Evolutionary conservation across 345 rosid species (phyloP).

Genomic region (Punica granatum): DNA sequence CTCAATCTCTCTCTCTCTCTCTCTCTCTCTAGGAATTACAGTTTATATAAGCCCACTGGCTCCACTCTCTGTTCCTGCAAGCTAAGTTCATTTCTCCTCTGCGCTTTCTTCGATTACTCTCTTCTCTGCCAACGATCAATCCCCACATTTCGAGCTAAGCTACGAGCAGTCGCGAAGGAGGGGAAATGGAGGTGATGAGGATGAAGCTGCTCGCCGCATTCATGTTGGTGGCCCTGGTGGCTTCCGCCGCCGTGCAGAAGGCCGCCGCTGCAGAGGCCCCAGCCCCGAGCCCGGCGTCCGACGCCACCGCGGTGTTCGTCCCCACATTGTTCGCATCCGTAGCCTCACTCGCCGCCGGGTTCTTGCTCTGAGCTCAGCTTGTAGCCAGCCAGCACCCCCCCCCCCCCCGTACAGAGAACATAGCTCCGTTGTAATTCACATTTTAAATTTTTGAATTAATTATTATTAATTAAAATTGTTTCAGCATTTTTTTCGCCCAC

Average conservation of each 20-base stretch:
- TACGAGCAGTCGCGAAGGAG: neutral
- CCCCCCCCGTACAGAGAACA: neutral
- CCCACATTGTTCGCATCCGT: constrained; percentile 18
- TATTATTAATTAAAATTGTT: neutral
- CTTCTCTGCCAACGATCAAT: neutral
- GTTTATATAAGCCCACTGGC: neutral
- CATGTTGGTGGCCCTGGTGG: constrained; percentile 14
- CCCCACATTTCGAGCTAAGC: neutral
- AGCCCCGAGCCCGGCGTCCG: constrained; percentile 12
- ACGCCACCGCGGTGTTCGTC: constrained; percentile 8
- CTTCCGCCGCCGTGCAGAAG: constrained; percentile 8
- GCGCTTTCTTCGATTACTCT: too few species aligned
- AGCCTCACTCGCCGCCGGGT: constrained; percentile 13
- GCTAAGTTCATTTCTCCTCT: neutral
- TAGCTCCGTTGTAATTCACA: neutral
- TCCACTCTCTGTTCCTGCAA: neutral
- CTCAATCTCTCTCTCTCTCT: neutral
- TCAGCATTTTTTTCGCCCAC: too few species aligned
- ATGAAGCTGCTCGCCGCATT: constrained; percentile 12
- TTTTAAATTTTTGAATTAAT: neutral
- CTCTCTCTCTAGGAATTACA: neutral
- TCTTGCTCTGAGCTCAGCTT: constrained; percentile 9
- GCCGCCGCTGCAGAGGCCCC: constrained; percentile 20
- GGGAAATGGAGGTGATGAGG: constrained; percentile 17
- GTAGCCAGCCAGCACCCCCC: too few species aligned